Evolutionary conservation across 2,329 filamentous ascomycete genomes (phyloP).

Genomic region (Aspergillus ochraceus): DNA sequence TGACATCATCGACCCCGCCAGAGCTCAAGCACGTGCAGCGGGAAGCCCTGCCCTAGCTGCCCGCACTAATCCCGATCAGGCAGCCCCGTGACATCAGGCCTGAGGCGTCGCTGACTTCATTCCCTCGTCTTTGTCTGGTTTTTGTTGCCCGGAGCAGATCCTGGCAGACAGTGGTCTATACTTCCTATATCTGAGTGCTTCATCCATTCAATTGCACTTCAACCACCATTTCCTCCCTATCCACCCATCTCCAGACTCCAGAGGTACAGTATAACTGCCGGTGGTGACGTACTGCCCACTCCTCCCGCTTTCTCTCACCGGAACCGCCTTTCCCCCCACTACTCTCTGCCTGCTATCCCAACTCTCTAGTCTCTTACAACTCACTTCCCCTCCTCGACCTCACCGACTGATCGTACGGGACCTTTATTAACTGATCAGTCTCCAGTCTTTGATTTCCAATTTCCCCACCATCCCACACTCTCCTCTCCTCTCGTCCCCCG

Average conservation of each 20-base stretch:
- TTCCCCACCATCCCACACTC: constrained; percentile 1
- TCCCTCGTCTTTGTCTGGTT: not conserved
- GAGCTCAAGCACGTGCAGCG: not conserved
- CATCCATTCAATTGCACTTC: not conserved
- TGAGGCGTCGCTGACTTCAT: not conserved
- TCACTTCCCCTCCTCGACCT: constrained; percentile 13
- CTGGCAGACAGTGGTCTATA: too few relatives aligned
- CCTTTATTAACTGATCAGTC: constrained; percentile 16
- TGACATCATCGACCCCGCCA: not conserved
- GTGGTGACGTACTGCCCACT: constrained; percentile 22
- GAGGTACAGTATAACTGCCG: not conserved
- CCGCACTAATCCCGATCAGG: not conserved
- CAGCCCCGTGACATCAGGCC: constrained; percentile 7
- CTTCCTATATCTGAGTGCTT: not conserved
- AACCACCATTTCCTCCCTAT: not conserved
- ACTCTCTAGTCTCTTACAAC: not conserved
- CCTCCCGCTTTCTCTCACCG: constrained; percentile 40
- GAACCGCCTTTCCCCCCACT: constrained; percentile 21
- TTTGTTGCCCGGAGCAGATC: not conserved
- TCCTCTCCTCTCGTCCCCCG: constrained; percentile 4
- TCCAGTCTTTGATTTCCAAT: constrained; percentile 5
- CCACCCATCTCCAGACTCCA: not conserved
- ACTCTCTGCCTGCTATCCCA: constrained; percentile 7
- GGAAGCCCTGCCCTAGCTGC: constrained; percentile 1
- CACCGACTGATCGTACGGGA: constrained; percentile 4